Evolutionary conservation across 805 yeast species (phyloP), one percentile per base, ranked within the genome.

Genomic region (Candida mattraensis): DNA sequence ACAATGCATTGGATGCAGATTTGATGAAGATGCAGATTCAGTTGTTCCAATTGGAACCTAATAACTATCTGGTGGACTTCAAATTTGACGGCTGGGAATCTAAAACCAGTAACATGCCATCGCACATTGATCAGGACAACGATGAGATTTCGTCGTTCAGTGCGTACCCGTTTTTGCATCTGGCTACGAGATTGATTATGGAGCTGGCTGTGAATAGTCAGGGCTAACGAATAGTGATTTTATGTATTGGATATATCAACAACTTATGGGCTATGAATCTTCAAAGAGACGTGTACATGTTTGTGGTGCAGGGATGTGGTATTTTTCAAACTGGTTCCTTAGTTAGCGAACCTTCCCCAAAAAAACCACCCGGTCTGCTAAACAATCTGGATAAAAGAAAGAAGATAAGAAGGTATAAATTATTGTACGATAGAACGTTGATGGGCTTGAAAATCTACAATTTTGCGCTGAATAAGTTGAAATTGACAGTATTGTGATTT

Each of bases 11-110:
- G 23, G 46, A 42, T 18, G 28, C 88, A 6, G 95, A 87, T 58
- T 66, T 83, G 66, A 85, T 91, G 91, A 91, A 85, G 66, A 91
- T 93, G 96, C 93, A 89, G 53, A 93, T 93, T 40, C 99, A 93
- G 60, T 71, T 93, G 40, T 93, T 91, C 64, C 97, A 91, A 59
- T 70, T 93, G 45, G 99, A 93, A 58, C 96, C 95, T 28, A 91
- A 93, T 61, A 91, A 91, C 58, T 93, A 93, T 56, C 69, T 93
- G 33, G 98, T 93, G 7, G 99, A 93, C 61, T 93, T 93, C 70
- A 93, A 93, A 63, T 93, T 91, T 58, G 98, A 91, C 59, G 98
- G 98, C 1, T 91, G 97, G 95, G 97, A 89, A 56, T 70, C 64
- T 32, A 53, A 64, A 18, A 62, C 63, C 18, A 63, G 56, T 30